These are phyloP conservation scores for Seiridium unicorne DNA, from an alignment of 2,329 filamentous ascomycete genomes.

Conservation along the genomic window DNA sequence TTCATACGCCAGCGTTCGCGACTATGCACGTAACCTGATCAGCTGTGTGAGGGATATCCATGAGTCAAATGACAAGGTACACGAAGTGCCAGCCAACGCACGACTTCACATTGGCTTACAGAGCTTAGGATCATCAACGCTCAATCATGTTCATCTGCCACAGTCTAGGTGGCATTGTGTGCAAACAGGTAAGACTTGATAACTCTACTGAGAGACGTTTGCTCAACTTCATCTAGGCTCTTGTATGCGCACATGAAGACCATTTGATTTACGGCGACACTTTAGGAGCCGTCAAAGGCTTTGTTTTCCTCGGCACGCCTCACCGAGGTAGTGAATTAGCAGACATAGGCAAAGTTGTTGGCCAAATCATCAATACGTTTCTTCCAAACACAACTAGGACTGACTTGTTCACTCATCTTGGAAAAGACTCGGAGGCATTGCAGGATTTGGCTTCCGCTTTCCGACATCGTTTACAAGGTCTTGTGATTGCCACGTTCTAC, in stretches of 20 bases:
- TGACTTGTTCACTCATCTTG: slow-evolving; percentile 20
- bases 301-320: slow-evolving; percentile 30
- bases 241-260: slow-evolving; percentile 19
- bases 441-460: slow-evolving; percentile 16
- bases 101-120: not conserved
- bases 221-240: slow-evolving; percentile 12
- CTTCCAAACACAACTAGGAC: slow-evolving; percentile 13
- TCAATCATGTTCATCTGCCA: slow-evolving; percentile 24
- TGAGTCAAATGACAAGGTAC: slow-evolving; percentile 2
- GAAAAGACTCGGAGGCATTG: slow-evolving; percentile 13
- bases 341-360: slow-evolving; percentile 17
- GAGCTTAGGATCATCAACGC: not conserved
- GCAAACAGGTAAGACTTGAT: slow-evolving; percentile 19
- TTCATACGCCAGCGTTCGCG: slow-evolving; percentile 11
- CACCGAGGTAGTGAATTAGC: slow-evolving; percentile 26
- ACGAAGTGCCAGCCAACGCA: no score
- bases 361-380: slow-evolving; percentile 19
- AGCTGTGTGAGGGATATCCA: slow-evolving; percentile 11
- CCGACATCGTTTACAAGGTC: slow-evolving; percentile 13
- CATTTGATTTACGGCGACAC: slow-evolving; percentile 9
- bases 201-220: not conserved
- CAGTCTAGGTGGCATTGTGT: slow-evolving; percentile 27
- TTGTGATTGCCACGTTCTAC: slow-evolving; percentile 19
- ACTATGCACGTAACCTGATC: slow-evolving; percentile 15
- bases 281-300: slow-evolving; percentile 14